A percentile compares a stretch with the other conserved stretches of the same genome.
phyloP scores from a whole-genome alignment of 495 filamentous ascomycete genomes.

The Penicillium daleae region DNA sequence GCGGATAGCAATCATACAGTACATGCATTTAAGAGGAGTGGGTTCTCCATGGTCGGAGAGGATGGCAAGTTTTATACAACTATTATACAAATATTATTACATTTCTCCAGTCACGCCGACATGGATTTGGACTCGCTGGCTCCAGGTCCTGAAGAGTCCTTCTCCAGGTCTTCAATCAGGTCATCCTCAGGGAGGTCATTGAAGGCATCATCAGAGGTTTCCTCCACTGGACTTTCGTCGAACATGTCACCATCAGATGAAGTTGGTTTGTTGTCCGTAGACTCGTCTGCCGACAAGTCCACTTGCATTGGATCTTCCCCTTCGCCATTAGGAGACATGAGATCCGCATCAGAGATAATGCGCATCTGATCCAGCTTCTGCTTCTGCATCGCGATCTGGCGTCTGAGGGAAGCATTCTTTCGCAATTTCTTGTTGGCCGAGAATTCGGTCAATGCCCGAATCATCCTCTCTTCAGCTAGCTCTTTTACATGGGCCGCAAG shows the following conservation, averaged over 20 bases:
- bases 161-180: neutral
- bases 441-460: slow-evolving; percentile 62
- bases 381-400: slow-evolving; percentile 48
- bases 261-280: neutral
- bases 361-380: slow-evolving; percentile 37
- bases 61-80: slow-evolving; percentile 19
- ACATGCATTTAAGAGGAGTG: neutral
- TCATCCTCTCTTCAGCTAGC: slow-evolving; percentile 78
- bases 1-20: neutral
- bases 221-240: slow-evolving; percentile 11
- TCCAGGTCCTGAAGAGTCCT: neutral
- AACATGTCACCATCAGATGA: neutral
- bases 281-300: slow-evolving; percentile 4
- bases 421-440: slow-evolving; percentile 53
- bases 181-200: slow-evolving; percentile 13
- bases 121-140: neutral
- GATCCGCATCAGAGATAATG: slow-evolving; percentile 27
- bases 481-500: slow-evolving; percentile 81
- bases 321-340: slow-evolving; percentile 17
- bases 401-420: slow-evolving; percentile 46
- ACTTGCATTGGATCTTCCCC: slow-evolving; percentile 16
- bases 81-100: slow-evolving; percentile 28
- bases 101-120: neutral
- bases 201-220: neutral
- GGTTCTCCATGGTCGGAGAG: slow-evolving; percentile 3